Conservation (phyloP, 805 yeast species). For the Babjeviella inositovora region DNA sequence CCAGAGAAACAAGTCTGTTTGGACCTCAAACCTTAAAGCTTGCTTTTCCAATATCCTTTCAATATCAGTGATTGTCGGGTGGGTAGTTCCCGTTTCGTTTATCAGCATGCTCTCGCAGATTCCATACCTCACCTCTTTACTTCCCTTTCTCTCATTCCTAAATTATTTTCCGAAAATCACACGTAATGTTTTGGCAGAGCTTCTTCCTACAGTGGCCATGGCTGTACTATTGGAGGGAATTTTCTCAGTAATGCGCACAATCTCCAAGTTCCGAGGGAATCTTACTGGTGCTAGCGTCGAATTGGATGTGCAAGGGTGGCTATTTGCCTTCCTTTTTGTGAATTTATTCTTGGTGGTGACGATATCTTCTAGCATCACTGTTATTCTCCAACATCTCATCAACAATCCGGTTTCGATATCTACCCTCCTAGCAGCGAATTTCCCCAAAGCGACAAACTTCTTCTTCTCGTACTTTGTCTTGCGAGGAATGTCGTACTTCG, state of each 20-base stretch:
- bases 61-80: conserved; percentile 30
- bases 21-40: conserved; percentile 18
- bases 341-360: conserved; percentile 80
- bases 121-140: conserved; percentile 41
- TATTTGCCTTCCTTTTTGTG: conserved; percentile 62
- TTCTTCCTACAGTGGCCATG: conserved; percentile 54
- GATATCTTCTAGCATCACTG: conserved; percentile 63
- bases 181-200: conserved; percentile 36
- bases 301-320: conserved; percentile 60
- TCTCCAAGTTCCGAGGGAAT: conserved; percentile 39
- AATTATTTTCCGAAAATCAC: conserved; percentile 34
- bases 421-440: conserved; percentile 51
- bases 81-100: conserved; percentile 77
- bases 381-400: conserved; percentile 41
- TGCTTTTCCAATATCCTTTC: conserved; percentile 27
- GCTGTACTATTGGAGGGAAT: conserved; percentile 45
- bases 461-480: conserved; percentile 66
- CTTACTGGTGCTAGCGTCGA: conserved; percentile 51
- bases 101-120: conserved; percentile 65
- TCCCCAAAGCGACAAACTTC: conserved; percentile 79
- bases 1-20: conserved; percentile 15
- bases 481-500: conserved; percentile 64
- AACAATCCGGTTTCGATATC: conserved; percentile 65
- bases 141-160: conserved; percentile 47
- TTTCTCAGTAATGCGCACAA: conserved; percentile 42